Evolutionary conservation across 23 red algal genomes (phyloP).

Genomic region (Gracilariopsis chorda): DNA sequence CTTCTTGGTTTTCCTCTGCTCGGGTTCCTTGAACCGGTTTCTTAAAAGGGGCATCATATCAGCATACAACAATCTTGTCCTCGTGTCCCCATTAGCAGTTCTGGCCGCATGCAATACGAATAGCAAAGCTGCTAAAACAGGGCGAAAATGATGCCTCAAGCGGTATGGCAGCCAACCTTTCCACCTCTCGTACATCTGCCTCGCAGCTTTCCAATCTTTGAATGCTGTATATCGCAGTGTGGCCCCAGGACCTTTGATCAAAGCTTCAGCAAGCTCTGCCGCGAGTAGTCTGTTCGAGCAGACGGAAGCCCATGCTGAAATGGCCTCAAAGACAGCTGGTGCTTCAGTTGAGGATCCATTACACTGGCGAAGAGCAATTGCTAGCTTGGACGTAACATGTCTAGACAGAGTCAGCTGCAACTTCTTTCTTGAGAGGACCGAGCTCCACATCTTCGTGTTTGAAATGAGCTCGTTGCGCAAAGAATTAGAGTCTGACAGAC

Average conservation of each 20-base stretch:
- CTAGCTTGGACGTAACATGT: slow-evolving; percentile 30
- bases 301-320: slow-evolving; percentile 32
- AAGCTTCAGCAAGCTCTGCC: slow-evolving; percentile 4
- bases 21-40: slow-evolving; percentile 19
- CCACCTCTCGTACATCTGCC: background rate
- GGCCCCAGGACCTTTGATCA: background rate
- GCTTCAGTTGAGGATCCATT: background rate
- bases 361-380: background rate
- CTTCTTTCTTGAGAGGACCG: slow-evolving; percentile 50
- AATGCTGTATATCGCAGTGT: background rate
- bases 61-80: background rate
- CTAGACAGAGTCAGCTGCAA: slow-evolving; percentile 35
- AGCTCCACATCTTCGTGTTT: slow-evolving; percentile 19
- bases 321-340: background rate
- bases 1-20: background rate
- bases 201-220: slow-evolving; percentile 14
- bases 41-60: slow-evolving; percentile 15
- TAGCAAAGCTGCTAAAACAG: slow-evolving; percentile 24
- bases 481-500: background rate
- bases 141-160: slow-evolving; percentile 8
- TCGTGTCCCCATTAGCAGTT: background rate
- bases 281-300: slow-evolving; percentile 14
- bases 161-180: background rate
- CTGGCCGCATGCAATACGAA: slow-evolving; percentile 50
- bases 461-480: background rate